Base-by-base conservation (phyloP, 305 asterid genomes). In the Solanum hybrid region DNA sequence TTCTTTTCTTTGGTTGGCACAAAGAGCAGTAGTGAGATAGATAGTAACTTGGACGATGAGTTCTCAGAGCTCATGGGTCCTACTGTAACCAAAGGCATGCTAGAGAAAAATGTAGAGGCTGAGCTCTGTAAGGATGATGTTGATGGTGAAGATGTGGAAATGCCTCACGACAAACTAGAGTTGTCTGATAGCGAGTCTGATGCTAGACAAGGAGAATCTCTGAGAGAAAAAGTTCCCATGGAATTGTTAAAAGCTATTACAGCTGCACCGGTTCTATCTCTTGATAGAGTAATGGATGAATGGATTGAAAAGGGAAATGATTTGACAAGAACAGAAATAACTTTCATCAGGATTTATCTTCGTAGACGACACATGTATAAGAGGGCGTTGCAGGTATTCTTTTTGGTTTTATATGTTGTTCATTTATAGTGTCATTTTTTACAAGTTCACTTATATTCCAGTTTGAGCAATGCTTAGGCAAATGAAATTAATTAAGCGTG, bases 271-370 rank as follows among this genome's bases (percentile, higher is more conserved):
- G 73, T 92, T 79, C 27, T 81, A 33, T 80, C 95, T 27, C 89
- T 95, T 89, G 85, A 79, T 90, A 91, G 80, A 51, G 92, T 91
- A 91, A 32, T 94, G 92, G 95, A 95, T 89, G 93, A 95, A 90
- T 96, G 99, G 98, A 91, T 95, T 45, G 93, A 93, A 90, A 95
- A 94, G 87, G 99, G 99, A 88, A 94, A 96, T 89, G 95, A 96
- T 89, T 91, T 96, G 70, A 94, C 93, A 61, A 91, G 91, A 70
- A 17, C 91, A 14, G 96, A 93, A 36, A 91, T 91, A 89, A 13
- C 92, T 45, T 10, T 81, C 34, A 88, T 95, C 41, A 91, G 91
- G 91, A 90, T 79, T 61, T 45, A 38, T 79, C 95, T 96, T 77
- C 93, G 96, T 75, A 96, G 75, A 57, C 90, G 97, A 8, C 91